Conservation (phyloP, 306 rosid species). For the Begonia masoniana region DNA sequence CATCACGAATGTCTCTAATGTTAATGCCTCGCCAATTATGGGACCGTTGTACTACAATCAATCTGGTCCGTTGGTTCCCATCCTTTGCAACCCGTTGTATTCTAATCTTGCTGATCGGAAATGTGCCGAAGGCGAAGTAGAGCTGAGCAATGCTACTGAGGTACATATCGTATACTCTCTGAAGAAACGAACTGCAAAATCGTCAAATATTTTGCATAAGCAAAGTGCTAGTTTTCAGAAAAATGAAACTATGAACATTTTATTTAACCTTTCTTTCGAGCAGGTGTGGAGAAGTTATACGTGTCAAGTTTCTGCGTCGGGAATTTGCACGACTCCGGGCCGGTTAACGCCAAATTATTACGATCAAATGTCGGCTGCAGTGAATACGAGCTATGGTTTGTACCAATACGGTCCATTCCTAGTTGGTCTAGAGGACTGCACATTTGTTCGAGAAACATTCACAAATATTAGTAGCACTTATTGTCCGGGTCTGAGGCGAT, state of each 20-base stretch:
- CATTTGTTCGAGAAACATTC: constrained; percentile 43
- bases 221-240: no score
- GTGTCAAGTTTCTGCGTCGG: constrained; percentile 29
- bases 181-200: no score
- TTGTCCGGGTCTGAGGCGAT: constrained; percentile 38
- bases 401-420: constrained; percentile 52
- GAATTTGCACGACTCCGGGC: constrained; percentile 27
- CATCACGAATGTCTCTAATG: constrained; percentile 12
- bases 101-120: constrained; percentile 16
- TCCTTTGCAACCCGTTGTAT: constrained; percentile 54
- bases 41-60: constrained; percentile 37
- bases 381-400: constrained; percentile 48
- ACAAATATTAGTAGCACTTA: constrained; percentile 21
- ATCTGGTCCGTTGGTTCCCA: constrained; percentile 47
- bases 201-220: no score
- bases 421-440: constrained; percentile 43
- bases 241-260: no score
- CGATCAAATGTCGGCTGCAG: constrained; percentile 28
- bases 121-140: constrained; percentile 41
- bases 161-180: constrained; percentile 25
- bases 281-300: constrained; percentile 58
- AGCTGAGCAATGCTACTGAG: constrained; percentile 23
- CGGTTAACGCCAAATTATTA: constrained; percentile 40
- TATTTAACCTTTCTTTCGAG: constrained; percentile 4
- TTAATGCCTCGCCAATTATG: constrained; percentile 8